phyloP scores from a whole-genome alignment of 768 basidiomycete genomes.

The Rhodotorula toruloides region DNA sequence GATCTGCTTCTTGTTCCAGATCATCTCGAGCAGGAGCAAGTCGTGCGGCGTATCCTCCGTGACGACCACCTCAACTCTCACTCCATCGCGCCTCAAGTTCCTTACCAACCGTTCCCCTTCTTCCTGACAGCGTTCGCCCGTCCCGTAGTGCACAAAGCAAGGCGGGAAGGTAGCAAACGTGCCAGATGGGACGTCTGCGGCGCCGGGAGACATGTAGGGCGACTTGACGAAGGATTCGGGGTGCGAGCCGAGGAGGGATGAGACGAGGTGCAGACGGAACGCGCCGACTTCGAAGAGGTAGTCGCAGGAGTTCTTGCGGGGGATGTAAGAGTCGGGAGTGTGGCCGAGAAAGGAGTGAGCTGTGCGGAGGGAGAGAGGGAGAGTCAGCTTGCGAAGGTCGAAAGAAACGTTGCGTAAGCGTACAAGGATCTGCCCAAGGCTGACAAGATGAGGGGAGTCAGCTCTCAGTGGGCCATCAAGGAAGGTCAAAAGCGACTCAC shows the following conservation, averaged over 20 bases:
- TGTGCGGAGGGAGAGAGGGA: neutral
- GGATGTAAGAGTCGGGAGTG: slow-evolving; percentile 5
- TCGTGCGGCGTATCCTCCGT: slow-evolving; percentile 31
- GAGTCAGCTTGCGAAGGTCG: neutral
- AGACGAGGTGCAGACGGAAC: slow-evolving; percentile 31
- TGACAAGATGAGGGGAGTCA: neutral
- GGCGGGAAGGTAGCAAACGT: slow-evolving; percentile 13
- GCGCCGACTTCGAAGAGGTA: slow-evolving; percentile 24
- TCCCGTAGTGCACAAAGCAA: slow-evolving; percentile 24
- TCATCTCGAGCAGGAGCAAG: slow-evolving; percentile 12
- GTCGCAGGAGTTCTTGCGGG: slow-evolving; percentile 13
- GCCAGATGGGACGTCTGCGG: neutral
- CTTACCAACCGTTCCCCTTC: slow-evolving; percentile 4
- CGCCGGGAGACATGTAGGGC: slow-evolving; percentile 28
- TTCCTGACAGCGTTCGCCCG: slow-evolving; percentile 20
- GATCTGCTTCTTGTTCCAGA: slow-evolving; percentile 17
- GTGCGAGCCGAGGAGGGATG: slow-evolving; percentile 19
- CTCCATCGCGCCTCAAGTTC: slow-evolving; percentile 13
- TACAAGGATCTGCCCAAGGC: slow-evolving; percentile 30
- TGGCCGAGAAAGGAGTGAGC: slow-evolving; percentile 19
- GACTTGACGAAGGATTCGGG: slow-evolving; percentile 4
- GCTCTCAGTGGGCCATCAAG: too few relatives aligned
- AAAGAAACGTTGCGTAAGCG: neutral
- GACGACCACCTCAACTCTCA: slow-evolving; percentile 1
- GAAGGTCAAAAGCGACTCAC: neutral